Base-by-base conservation (phyloP, 1,284 basidiomycete genomes). In the Bjerkandera adusta region DNA sequence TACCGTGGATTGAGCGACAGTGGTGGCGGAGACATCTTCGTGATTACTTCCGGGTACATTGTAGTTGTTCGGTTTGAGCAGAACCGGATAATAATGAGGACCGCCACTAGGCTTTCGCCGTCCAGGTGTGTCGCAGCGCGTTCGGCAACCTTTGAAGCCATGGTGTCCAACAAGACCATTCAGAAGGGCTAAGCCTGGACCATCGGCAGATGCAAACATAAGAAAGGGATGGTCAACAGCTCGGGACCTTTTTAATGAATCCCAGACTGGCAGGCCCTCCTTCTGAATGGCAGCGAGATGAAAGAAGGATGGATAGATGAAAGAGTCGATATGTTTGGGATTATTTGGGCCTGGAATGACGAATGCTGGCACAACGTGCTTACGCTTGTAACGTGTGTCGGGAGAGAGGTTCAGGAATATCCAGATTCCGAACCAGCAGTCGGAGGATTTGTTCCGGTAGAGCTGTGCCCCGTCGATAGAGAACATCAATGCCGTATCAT, bases 241-340 rank as follows among this genome's bases (percentile, higher is more conserved):
- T 8, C 8, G 8, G n/a, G n/a, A 8, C 27, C n/a, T 30, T 8
- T n/a, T 8, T 8, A 30, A n/a, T 30, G 27, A 8, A 58, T 66
- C 57, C 61, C 64, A 62, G 18, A 60, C 46, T 1, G 21, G 22
- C 1, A 62, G 42, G 10, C 58, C 58, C 35, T 60, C 53, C 20
- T 45, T 47, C 42, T 51, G 46, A 5, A 61, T 45, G 4, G 55
- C 58, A 5, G 49, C 32, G 16, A 58, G 20, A 47, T 67, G 65
- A 35, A 55, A 47, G n/a, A 68, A 32, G 12, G 62, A 59, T 21
- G 59, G 58, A 39, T 66, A 69, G 0, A 69, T 39, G 51, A 68
- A 73, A 1, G 67, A 69, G 18, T 72, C 66, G 5, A 66, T 33
- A 38, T 67, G 59, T 38, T 64, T 63, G 0, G 66, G 68, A 25